Evolutionary conservation across 371 early-diverging fungal genomes (phyloP), one percentile per base, ranked within the genome.

Genomic region (Enteropsectra breve): DNA sequence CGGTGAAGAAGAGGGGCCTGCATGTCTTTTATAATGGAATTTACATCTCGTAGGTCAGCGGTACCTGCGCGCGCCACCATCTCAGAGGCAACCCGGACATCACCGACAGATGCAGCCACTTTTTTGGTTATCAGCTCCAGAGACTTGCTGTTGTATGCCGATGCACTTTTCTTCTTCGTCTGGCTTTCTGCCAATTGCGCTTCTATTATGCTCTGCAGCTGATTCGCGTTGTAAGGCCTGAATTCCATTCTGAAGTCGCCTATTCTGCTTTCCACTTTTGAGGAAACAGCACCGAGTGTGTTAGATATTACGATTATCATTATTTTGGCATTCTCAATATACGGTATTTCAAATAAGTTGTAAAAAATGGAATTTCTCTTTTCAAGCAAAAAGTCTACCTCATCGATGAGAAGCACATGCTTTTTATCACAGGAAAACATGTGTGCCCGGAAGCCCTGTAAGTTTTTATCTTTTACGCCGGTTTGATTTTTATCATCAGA

Each of bases 321-420:
- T 13, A 95, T 76, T 49, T 85, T 80, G 1, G 91, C 87, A 54
- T 86, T 78, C 32, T 61, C 66, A 2, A 71, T 26, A 61, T 86
- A 89, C 0, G 95, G 92, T 89, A 95, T 90, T 60, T 95, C 91
- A 68, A 94, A 90, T 70, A 97, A 88, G 74, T 94, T 92, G 82
- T 95, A 95, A 83, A 95, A 86, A 65, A 94, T 87, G 0, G 84
- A 83, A 70, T 94, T 94, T 40, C 87, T 88, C 59, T 88, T 86
- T 0, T 88, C 91, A 3, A 92, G 87, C 32, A 97, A 78, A 32
- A 91, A 76, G 79, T 97, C 97, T 50, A 97, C 81, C 73, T 97
- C 97, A 76, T 97, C 97, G 83, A 95, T 87, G 55, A 97, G 72
- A 0, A 95, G 86, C 2, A 76, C 56, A 49, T 73, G 71, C n/a